These are phyloP conservation scores for Myochromella boudieri DNA, from an alignment of 768 basidiomycete species.

Conservation along the genomic window DNA sequence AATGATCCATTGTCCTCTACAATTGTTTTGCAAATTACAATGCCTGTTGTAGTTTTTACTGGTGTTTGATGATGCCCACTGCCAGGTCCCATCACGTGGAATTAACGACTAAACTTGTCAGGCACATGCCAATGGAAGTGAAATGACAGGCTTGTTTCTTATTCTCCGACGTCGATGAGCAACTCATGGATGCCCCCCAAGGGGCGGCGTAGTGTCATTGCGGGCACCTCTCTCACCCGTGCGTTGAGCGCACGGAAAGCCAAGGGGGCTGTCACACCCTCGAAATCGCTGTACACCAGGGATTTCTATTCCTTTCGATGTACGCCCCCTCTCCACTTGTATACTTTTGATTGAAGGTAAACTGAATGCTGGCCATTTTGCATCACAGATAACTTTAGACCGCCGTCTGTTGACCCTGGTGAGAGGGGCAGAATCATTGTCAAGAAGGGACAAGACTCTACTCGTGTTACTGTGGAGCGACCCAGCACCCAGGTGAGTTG, in stretches of 20 bases:
- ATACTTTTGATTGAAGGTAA: background rate
- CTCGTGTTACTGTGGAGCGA: slow-evolving; percentile 61
- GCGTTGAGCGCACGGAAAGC: slow-evolving; percentile 71
- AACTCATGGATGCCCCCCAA: slow-evolving; percentile 55
- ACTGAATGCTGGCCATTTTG: too few relatives aligned
- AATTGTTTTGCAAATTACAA: too few relatives aligned
- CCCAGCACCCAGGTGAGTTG: slow-evolving; percentile 59
- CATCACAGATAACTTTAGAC: slow-evolving; percentile 70
- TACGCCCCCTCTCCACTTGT: slow-evolving; percentile 42
- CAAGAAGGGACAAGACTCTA: slow-evolving; percentile 50
- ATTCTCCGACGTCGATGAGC: slow-evolving; percentile 33
- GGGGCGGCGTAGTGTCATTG: slow-evolving; percentile 58
- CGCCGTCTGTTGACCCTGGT: slow-evolving; percentile 63
- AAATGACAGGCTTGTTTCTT: slow-evolving; percentile 1
- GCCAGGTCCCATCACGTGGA: background rate
- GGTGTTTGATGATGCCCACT: too few relatives aligned
- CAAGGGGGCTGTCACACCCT: slow-evolving; percentile 44
- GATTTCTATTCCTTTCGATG: slow-evolving; percentile 82
- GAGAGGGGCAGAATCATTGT: slow-evolving; percentile 69
- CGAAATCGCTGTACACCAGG: slow-evolving; percentile 49
- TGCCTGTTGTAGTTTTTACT: too few relatives aligned
- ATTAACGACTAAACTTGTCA: background rate
- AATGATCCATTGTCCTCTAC: background rate
- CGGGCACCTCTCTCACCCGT: slow-evolving; percentile 63
- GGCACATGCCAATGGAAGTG: slow-evolving; percentile 3